Percentiles rank a stretch among this genome's conserved stretches.
Evolutionary conservation across 1,284 basidiomycete species (phyloP).

Genomic region (Ganoderma meredithae): DNA sequence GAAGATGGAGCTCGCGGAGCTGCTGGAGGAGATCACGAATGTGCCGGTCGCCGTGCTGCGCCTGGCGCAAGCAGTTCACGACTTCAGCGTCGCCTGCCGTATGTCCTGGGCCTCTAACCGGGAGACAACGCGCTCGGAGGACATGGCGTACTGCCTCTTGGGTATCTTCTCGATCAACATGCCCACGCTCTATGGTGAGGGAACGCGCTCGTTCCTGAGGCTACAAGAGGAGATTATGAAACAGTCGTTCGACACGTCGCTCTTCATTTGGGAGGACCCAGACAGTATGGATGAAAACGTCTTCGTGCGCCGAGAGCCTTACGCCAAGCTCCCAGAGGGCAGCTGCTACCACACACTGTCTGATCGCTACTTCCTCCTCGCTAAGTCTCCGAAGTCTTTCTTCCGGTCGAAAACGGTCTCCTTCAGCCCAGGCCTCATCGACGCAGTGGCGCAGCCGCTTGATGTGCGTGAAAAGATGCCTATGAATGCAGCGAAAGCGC

Average conservation of each 20-base stretch:
- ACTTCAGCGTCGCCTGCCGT: slow-evolving; percentile 1
- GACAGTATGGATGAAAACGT: neutral
- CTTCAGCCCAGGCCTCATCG: neutral
- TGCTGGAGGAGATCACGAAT: neutral
- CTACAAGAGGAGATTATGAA: slow-evolving; percentile 12
- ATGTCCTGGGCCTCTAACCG: slow-evolving; percentile 2
- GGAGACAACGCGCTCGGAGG: slow-evolving; percentile 3
- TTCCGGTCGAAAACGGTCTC: neutral
- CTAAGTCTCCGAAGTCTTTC: neutral
- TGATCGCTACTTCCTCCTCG: neutral
- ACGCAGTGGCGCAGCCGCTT: neutral
- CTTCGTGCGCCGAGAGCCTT: neutral
- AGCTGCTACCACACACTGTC: neutral
- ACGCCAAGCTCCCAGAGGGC: neutral
- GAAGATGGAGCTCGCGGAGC: neutral
- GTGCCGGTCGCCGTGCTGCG: neutral
- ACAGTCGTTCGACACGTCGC: neutral
- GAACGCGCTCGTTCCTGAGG: neutral
- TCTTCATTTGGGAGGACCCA: slow-evolving; percentile 4
- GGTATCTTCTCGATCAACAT: slow-evolving; percentile 12
- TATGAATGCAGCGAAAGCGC: neutral
- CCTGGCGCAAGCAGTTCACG: neutral
- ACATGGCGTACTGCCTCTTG: slow-evolving; percentile 9
- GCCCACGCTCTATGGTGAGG: slow-evolving; percentile 8
- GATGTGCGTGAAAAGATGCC: neutral